Evolutionary conservation across 257 asterid genomes (phyloP).

Genomic region (Gynochthodes officinalis): DNA sequence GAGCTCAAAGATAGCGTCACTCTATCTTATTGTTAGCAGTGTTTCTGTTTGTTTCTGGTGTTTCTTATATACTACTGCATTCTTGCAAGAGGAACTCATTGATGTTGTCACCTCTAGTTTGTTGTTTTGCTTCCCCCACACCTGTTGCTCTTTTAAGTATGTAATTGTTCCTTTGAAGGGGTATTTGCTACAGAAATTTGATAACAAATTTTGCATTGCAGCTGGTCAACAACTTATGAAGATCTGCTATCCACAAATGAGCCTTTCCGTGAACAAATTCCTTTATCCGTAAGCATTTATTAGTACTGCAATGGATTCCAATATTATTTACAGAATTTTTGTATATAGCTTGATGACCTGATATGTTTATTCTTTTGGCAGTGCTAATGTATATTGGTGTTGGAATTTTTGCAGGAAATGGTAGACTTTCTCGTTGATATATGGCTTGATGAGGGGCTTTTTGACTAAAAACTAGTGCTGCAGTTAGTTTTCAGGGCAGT

Average conservation of each 20-base stretch:
- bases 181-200: background rate
- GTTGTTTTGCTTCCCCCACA: background rate
- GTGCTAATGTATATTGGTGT: slow-evolving; percentile 10
- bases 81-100: background rate
- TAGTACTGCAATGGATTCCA: background rate
- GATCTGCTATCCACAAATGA: slow-evolving; percentile 82
- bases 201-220: slow-evolving; percentile 33
- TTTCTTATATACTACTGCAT: background rate
- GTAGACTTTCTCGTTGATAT: slow-evolving; percentile 89
- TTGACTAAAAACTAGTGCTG: slow-evolving; percentile 34
- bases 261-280: slow-evolving; percentile 63
- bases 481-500: slow-evolving; percentile 9
- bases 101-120: background rate
- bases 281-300: slow-evolving; percentile 59
- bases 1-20: no score
- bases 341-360: background rate
- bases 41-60: background rate
- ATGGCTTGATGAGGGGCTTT: slow-evolving; percentile 92
- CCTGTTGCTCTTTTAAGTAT: background rate
- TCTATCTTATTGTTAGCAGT: background rate
- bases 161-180: background rate
- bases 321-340: background rate
- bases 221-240: slow-evolving; percentile 88
- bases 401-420: slow-evolving; percentile 64
- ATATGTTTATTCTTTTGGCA: background rate